These are phyloP conservation scores for Metarhizium rileyi DNA, from an alignment of 2,329 filamentous ascomycete genomes.

Conservation along the genomic window DNA sequence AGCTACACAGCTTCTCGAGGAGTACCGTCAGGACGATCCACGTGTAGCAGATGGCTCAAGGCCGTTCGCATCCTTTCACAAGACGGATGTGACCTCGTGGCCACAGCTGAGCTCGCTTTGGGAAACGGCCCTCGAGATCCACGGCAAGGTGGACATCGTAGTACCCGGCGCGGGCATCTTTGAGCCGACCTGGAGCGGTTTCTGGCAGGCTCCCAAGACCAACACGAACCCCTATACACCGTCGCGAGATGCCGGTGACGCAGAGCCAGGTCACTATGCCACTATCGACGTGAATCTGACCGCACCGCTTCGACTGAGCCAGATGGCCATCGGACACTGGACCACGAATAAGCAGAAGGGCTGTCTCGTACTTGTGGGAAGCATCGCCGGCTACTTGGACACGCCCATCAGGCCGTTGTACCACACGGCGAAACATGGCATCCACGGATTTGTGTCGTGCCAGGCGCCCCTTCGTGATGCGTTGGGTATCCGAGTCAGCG, in stretches of 20 bases:
- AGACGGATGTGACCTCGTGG: conserved; percentile 28
- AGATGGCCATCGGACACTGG: conserved; percentile 30
- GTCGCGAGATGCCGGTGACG: conserved; percentile 18
- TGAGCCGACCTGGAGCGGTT: conserved; percentile 25
- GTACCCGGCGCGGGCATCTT: conserved; percentile 27
- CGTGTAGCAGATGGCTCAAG: conserved; percentile 7
- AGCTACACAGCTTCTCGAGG: conserved; percentile 21
- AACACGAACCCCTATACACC: conserved; percentile 17
- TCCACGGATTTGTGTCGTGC: conserved; percentile 25
- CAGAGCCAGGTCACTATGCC: conserved; percentile 22
- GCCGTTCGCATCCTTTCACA: conserved; percentile 23
- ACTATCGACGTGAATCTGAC: conserved; percentile 27
- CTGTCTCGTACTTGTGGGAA: conserved; percentile 23
- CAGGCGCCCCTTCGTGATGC: conserved; percentile 20
- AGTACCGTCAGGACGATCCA: conserved; percentile 17
- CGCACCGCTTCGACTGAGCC: conserved; percentile 26
- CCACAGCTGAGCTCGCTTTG: conserved; percentile 22
- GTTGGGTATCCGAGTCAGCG: conserved; percentile 23
- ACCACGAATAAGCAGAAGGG: conserved; percentile 19
- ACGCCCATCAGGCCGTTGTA: conserved; percentile 25
- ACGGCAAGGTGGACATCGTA: conserved; percentile 25
- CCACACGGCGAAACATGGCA: conserved; percentile 26
- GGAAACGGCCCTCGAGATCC: conserved; percentile 16
- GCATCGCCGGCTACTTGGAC: conserved; percentile 22
- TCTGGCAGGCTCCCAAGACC: conserved; percentile 26